Percentiles rank a stretch among this genome's conserved stretches.
phyloP scores from a whole-genome alignment of 2,329 filamentous ascomycete genomes.

The Capronia coronata region DNA sequence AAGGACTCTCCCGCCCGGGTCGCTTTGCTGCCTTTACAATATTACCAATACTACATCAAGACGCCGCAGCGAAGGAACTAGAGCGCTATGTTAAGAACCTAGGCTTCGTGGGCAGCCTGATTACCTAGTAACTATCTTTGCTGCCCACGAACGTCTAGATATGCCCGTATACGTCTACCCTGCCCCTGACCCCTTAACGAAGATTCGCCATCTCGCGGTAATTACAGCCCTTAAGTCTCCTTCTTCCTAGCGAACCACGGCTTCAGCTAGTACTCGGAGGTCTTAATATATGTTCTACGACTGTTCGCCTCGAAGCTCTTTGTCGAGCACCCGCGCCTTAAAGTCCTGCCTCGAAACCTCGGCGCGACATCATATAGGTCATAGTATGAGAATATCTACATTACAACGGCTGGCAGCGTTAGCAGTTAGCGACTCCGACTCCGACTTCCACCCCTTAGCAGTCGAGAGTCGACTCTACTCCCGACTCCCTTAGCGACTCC shows the following conservation, averaged over 20 bases:
- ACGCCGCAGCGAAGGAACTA: slow-evolving; percentile 35
- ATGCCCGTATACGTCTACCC: slow-evolving; percentile 51
- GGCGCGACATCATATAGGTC: slow-evolving; percentile 41
- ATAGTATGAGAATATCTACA: slow-evolving; percentile 53
- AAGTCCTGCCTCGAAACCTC: slow-evolving; percentile 38
- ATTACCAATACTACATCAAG: slow-evolving; percentile 37
- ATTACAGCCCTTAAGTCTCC: slow-evolving; percentile 16
- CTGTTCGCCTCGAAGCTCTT: slow-evolving; percentile 51
- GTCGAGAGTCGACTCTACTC: no score
- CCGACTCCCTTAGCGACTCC: no score
- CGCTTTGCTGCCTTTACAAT: slow-evolving; percentile 42
- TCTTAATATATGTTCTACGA: slow-evolving; percentile 34
- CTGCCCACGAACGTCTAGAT: slow-evolving; percentile 40
- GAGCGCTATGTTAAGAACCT: slow-evolving; percentile 38
- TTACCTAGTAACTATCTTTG: slow-evolving; percentile 43
- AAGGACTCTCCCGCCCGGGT: slow-evolving; percentile 26
- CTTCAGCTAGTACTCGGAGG: slow-evolving; percentile 35
- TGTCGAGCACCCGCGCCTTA: slow-evolving; percentile 48
- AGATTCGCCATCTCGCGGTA: slow-evolving; percentile 12
- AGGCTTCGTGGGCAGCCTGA: slow-evolving; percentile 45
- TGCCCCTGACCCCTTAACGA: slow-evolving; percentile 30
- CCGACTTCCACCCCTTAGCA: no score
- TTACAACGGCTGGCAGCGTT: slow-evolving; percentile 54
- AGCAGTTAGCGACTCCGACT: no score
- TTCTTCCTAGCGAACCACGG: slow-evolving; percentile 18